Conservation (phyloP, 768 basidiomycete species). For the Omphalotus guepiniiformis region DNA sequence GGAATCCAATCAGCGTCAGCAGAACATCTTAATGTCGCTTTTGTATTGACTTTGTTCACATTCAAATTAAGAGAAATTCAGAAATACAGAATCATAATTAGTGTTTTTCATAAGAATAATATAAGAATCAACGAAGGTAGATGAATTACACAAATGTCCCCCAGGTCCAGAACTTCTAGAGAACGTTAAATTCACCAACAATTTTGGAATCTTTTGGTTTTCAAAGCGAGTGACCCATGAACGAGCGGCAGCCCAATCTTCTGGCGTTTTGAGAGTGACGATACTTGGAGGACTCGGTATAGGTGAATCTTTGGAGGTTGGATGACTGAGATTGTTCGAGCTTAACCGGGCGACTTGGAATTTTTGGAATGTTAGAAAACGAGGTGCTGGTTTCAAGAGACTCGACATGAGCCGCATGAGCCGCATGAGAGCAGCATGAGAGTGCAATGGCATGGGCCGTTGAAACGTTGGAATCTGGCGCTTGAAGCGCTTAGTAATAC, state of each 20-base stretch:
- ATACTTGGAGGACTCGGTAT: slow-evolving; percentile 43
- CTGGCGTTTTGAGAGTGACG: slow-evolving; percentile 27
- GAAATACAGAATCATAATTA: neutral
- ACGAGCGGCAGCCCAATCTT: slow-evolving; percentile 44
- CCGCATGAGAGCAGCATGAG: too few species aligned
- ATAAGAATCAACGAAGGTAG: slow-evolving; percentile 4
- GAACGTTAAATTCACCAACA: slow-evolving; percentile 59
- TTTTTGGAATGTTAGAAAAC: too few species aligned
- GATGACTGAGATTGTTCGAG: too few species aligned
- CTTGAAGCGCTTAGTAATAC: too few species aligned
- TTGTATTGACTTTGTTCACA: slow-evolving; percentile 88
- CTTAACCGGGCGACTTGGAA: too few species aligned
- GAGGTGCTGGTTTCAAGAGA: too few species aligned
- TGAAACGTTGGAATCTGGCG: too few species aligned
- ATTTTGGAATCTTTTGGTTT: slow-evolving; percentile 39
- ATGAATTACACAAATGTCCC: slow-evolving; percentile 54
- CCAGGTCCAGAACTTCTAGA: slow-evolving; percentile 82
- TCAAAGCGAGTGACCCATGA: slow-evolving; percentile 54
- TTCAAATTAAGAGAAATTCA: slow-evolving; percentile 42
- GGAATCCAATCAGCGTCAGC: slow-evolving; percentile 66
- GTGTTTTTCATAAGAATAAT: neutral
- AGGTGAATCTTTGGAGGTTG: too few species aligned
- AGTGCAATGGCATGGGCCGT: too few species aligned
- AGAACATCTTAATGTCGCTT: slow-evolving; percentile 61
- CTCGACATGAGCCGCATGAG: too few species aligned